Percentiles rank a stretch among this genome's conserved stretches.
Evolutionary conservation across 2,329 filamentous ascomycete species (phyloP).

Genomic region (Sclerotinia subarctica): DNA sequence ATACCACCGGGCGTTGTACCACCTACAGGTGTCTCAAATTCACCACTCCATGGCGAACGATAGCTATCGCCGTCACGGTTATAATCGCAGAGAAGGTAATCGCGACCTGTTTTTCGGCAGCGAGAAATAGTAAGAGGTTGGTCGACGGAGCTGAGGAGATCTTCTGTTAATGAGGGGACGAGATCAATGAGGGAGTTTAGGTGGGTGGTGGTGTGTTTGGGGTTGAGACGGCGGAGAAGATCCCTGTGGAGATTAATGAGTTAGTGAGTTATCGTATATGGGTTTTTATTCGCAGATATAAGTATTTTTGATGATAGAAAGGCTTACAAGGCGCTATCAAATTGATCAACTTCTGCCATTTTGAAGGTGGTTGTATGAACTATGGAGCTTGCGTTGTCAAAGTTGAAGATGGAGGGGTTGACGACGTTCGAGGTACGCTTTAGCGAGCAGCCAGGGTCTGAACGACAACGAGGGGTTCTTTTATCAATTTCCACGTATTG

Average conservation of each 20-base stretch:
- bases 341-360: slow-evolving; percentile 39
- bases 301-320: neutral
- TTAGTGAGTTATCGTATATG: slow-evolving; percentile 2
- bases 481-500: neutral
- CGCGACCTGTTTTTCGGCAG: slow-evolving; percentile 83
- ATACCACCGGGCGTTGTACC: slow-evolving; percentile 55
- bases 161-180: slow-evolving; percentile 89
- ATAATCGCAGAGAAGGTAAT: slow-evolving; percentile 99
- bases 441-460: slow-evolving; percentile 20
- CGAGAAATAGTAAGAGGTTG: slow-evolving; percentile 85
- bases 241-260: slow-evolving; percentile 59
- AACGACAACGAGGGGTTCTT: neutral
- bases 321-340: slow-evolving; percentile 40
- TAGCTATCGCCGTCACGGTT: slow-evolving; percentile 98
- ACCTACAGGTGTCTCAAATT: slow-evolving; percentile 89
- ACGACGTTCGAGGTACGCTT: slow-evolving; percentile 18
- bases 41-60: slow-evolving; percentile 97
- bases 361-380: slow-evolving; percentile 26
- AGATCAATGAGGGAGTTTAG: slow-evolving; percentile 85
- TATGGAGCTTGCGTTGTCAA: slow-evolving; percentile 20
- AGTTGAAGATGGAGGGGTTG: slow-evolving; percentile 17
- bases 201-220: slow-evolving; percentile 84
- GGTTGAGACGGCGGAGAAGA: slow-evolving; percentile 95
- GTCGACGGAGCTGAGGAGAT: slow-evolving; percentile 95
- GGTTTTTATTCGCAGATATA: neutral